Conservation (phyloP, 441 rosid species). For the Theobroma grandiflorum region DNA sequence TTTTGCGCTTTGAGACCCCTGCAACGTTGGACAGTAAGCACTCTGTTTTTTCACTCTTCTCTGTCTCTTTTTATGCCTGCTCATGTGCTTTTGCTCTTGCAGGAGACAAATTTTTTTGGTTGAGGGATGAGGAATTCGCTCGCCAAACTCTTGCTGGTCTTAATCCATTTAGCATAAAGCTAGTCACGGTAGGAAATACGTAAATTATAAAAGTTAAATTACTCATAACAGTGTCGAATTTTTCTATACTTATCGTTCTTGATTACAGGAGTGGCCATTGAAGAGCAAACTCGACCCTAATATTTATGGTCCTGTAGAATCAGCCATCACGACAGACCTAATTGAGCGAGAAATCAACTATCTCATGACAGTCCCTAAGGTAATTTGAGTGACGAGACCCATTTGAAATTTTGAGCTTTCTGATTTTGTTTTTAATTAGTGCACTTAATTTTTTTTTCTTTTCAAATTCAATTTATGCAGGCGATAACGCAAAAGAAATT, state of each 20-base stretch:
- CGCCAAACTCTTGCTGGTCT: slow-evolving; percentile 84
- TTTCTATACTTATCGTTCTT: not conserved
- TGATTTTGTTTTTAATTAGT: no score
- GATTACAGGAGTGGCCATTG: slow-evolving; percentile 73
- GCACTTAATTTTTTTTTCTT: not conserved
- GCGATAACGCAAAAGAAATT: slow-evolving; percentile 63
- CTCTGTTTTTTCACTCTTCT: not conserved
- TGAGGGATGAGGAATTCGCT: slow-evolving; percentile 70
- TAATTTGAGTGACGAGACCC: not conserved
- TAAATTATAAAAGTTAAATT: not conserved
- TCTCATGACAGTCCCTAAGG: slow-evolving; percentile 51
- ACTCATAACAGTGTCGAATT: not conserved
- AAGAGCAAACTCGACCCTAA: slow-evolving; percentile 65
- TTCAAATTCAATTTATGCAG: slow-evolving; percentile 31
- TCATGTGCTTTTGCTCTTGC: not conserved
- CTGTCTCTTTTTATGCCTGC: not conserved
- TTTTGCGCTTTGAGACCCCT: slow-evolving; percentile 63
- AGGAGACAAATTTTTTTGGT: slow-evolving; percentile 77
- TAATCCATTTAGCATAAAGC: slow-evolving; percentile 61
- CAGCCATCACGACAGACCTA: slow-evolving; percentile 64
- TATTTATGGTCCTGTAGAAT: slow-evolving; percentile 55
- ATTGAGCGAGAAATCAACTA: slow-evolving; percentile 60
- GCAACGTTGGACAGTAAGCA: slow-evolving; percentile 49
- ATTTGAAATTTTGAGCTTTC: no score
- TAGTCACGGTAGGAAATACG: slow-evolving; percentile 46